Evolutionary conservation across 768 basidiomycete species (phyloP), one percentile per base, ranked within the genome.

Genomic region (Krasilnikovozyma curviuscula): DNA sequence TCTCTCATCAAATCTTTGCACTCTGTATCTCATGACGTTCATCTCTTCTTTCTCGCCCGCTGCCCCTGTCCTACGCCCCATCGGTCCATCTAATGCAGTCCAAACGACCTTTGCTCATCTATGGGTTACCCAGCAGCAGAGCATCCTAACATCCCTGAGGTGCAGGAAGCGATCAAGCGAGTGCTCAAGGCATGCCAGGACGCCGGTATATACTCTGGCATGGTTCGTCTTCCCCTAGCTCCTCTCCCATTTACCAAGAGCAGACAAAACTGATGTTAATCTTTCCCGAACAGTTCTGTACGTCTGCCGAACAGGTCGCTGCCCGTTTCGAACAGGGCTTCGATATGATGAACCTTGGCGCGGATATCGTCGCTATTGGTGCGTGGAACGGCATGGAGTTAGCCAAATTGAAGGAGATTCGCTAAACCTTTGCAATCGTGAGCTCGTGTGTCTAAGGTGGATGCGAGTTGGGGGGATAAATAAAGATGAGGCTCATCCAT

Each of bases 121-220:
- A 43, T 66, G 48, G 60, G 56, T 38, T 61, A 59, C 39, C 51
- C 49, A 13, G 60, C 60, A 39, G 60, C 57, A 3, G 55, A 55
- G 10, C 60, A 63, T 25, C 43, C 46, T 12, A 45, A 55, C n/a
- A 49, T 54, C 27, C 59, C 59, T 10, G 61, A 63, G 48, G 60
- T 65, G 33, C 57, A 63, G 48, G 61, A 57, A 1, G 65, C 63
- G 13, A 67, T 67, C 37, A 57, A 56, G 5, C 55, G 55, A 43
- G 58, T 61, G 23, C 54, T 61, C 18, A 54, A 54, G 31, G 64
- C 63, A 12, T 58, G 61, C n/a, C 55, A 65, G 35, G 52, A 43
- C 2, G 59, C 61, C n/a, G 63, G 62, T 6, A 67, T 65, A 54
- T 53, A 50, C 21, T 56, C 62, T 28, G 63, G 60, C 13, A 61